Percentiles rank a stretch among this genome's conserved stretches.
phyloP scores from a whole-genome alignment of 148 eudicot genomes.

The Arctostaphylos glauca region DNA sequence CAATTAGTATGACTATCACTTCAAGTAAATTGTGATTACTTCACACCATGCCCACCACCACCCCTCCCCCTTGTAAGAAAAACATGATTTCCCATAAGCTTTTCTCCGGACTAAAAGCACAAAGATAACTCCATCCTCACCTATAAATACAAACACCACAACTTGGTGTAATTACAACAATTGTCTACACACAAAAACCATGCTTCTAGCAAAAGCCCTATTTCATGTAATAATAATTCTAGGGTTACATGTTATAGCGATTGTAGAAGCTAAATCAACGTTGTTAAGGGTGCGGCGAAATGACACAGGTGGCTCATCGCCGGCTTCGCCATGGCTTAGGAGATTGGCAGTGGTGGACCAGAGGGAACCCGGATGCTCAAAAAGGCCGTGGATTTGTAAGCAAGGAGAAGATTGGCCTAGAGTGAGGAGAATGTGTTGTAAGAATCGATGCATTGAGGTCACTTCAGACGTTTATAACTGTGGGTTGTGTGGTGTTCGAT shows the following conservation, averaged over 20 bases:
- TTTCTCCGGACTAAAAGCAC: constrained; percentile 19
- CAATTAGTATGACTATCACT: neutral
- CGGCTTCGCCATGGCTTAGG: constrained; percentile 45
- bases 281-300: constrained; percentile 8
- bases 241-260: neutral
- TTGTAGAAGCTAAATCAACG: constrained; percentile 12
- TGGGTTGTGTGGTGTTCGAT: constrained; percentile 68
- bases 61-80: constrained; percentile 30
- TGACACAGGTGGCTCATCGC: constrained; percentile 4
- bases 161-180: neutral
- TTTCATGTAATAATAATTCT: constrained; percentile 11
- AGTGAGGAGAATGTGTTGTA: constrained; percentile 46
- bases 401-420: constrained; percentile 31
- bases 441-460: constrained; percentile 59
- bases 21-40: constrained; percentile 8
- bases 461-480: constrained; percentile 54
- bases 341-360: constrained; percentile 30
- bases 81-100: constrained; percentile 29
- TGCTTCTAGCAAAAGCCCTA: neutral
- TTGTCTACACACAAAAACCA: neutral
- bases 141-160: constrained; percentile 16
- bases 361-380: constrained; percentile 54
- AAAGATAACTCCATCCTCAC: constrained; percentile 4
- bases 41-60: neutral
- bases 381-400: constrained; percentile 69